Evolutionary conservation across 2,329 filamentous ascomycete species (phyloP).

Genomic region (Aureobasidium sp.): DNA sequence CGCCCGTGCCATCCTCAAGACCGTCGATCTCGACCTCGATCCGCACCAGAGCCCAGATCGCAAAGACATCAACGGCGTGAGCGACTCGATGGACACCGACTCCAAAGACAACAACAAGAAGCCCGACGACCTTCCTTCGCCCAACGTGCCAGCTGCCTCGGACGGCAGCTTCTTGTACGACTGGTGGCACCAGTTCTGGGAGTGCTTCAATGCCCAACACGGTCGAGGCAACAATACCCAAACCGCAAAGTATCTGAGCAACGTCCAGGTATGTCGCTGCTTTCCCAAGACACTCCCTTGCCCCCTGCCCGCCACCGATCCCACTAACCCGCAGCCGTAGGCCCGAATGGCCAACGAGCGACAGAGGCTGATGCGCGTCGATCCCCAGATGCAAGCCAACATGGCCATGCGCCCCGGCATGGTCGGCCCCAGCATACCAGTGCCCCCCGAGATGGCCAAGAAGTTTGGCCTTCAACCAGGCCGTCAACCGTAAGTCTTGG

Average conservation of each 20-base stretch:
- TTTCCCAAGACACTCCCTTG: background rate
- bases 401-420: constrained; percentile 37
- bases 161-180: constrained; percentile 87
- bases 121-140: constrained; percentile 71
- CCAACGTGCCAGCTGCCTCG: constrained; percentile 58
- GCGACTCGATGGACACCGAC: constrained; percentile 66
- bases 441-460: constrained; percentile 61
- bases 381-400: constrained; percentile 23
- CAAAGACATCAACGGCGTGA: constrained; percentile 59
- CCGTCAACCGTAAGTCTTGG: constrained; percentile 57
- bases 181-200: constrained; percentile 98
- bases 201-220: constrained; percentile 81
- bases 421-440: constrained; percentile 53
- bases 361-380: constrained; percentile 18
- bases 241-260: constrained; percentile 12
- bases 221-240: constrained; percentile 27
- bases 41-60: constrained; percentile 57
- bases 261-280: constrained; percentile 12
- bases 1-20: constrained; percentile 64
- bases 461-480: constrained; percentile 69
- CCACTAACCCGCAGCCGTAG: constrained; percentile 43
- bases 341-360: constrained; percentile 46
- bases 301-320: constrained; percentile 26
- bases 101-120: constrained; percentile 67
- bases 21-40: constrained; percentile 33